These are phyloP conservation scores for Ogataea methanolica DNA, from an alignment of 805 yeast genomes.

Conservation along the genomic window DNA sequence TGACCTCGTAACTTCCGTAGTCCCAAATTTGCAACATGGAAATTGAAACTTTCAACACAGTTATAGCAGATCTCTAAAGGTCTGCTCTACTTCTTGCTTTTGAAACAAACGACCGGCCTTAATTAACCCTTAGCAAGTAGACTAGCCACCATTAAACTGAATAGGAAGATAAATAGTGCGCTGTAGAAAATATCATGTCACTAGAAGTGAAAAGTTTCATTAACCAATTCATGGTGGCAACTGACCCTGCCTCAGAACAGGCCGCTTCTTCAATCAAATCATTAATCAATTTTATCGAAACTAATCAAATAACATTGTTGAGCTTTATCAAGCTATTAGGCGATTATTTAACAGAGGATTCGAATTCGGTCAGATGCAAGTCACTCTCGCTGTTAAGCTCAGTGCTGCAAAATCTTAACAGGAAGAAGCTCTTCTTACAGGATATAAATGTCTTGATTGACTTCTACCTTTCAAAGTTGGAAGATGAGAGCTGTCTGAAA, in stretches of 20 bases:
- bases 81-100: no score
- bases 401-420: constrained; percentile 28
- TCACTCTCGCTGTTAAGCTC: constrained; percentile 38
- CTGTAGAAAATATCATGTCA: constrained; percentile 15
- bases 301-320: constrained; percentile 32
- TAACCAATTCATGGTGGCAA: constrained; percentile 38
- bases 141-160: no score
- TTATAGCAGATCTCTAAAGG: no score
- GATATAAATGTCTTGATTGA: constrained; percentile 47
- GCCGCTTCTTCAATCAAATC: constrained; percentile 28
- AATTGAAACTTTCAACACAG: no score
- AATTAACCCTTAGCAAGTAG: no score
- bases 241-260: constrained; percentile 27
- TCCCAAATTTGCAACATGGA: no score
- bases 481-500: constrained; percentile 52
- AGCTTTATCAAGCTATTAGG: constrained; percentile 43
- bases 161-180: not conserved
- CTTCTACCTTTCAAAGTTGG: constrained; percentile 63
- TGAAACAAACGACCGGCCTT: no score
- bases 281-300: constrained; percentile 24
- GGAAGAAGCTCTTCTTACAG: constrained; percentile 30
- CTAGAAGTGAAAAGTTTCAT: constrained; percentile 19
- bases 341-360: constrained; percentile 44
- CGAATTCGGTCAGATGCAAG: constrained; percentile 34
- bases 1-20: no score